These are phyloP conservation scores for Euphrasia arctica DNA, from an alignment of 305 asterid species.

Conservation along the genomic window DNA sequence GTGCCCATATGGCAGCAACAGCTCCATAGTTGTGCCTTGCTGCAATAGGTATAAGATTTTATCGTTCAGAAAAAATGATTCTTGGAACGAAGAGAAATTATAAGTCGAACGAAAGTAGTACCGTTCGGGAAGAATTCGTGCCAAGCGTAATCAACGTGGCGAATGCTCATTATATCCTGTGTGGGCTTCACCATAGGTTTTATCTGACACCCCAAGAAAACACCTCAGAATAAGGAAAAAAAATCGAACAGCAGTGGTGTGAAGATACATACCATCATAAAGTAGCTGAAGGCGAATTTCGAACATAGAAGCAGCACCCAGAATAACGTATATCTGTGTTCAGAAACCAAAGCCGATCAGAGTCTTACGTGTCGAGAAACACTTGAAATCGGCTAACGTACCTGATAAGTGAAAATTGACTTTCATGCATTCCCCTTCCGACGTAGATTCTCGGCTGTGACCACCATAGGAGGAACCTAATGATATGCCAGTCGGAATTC, in stretches of 20 bases:
- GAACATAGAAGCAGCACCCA: slow-evolving; percentile 86
- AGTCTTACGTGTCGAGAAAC: slow-evolving; percentile 24
- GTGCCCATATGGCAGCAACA: slow-evolving; percentile 75
- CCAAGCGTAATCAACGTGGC: slow-evolving; percentile 79
- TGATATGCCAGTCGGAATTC: slow-evolving; percentile 91
- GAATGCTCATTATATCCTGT: slow-evolving; percentile 70
- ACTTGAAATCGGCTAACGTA: slow-evolving; percentile 39
- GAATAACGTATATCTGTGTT: slow-evolving; percentile 82
- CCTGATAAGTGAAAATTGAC: slow-evolving; percentile 92
- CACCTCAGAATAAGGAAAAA: slow-evolving; percentile 27
- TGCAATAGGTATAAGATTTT: slow-evolving; percentile 42
- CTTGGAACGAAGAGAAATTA: slow-evolving; percentile 13
- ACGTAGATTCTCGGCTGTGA: slow-evolving; percentile 98
- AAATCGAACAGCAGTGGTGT: slow-evolving; percentile 18
- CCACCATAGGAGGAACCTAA: slow-evolving; percentile 98
- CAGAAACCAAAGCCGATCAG: slow-evolving; percentile 23
- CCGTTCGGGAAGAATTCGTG: slow-evolving; percentile 95
- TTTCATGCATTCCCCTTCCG: slow-evolving; percentile 99
- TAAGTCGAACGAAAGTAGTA: slow-evolving; percentile 28
- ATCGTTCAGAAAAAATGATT: slow-evolving; percentile 26
- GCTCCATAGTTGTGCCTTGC: slow-evolving; percentile 74
- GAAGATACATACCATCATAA: slow-evolving; percentile 63
- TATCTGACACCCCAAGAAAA: slow-evolving; percentile 51
- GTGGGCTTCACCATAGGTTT: slow-evolving; percentile 91
- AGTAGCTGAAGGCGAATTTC: slow-evolving; percentile 79